Conservation (phyloP, 345 rosid genomes). For the Schrenkiella parvula region DNA sequence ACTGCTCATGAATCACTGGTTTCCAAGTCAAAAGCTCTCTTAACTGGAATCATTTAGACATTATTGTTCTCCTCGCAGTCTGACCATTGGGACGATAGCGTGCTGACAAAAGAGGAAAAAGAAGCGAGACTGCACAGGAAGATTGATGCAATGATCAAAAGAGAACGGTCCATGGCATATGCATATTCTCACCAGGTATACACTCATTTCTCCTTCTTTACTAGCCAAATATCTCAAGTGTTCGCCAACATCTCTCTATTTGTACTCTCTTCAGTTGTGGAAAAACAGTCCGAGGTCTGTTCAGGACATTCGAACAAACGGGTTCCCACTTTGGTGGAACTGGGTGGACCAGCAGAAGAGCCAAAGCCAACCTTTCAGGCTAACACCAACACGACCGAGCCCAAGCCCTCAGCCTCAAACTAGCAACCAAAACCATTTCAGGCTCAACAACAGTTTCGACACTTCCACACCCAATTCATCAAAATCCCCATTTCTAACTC, state of each 20-base stretch:
- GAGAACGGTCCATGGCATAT: constrained; percentile 90
- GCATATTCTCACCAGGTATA: constrained; percentile 87
- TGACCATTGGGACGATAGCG: constrained; percentile 85
- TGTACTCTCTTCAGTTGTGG: constrained; percentile 43
- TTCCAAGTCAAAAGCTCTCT: constrained; percentile 4
- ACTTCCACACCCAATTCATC: constrained; percentile 70
- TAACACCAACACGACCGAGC: constrained; percentile 41
- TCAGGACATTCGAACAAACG: constrained; percentile 56
- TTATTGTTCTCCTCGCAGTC: constrained; percentile 36
- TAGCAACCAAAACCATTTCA: constrained; percentile 37
- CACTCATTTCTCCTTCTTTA: neutral
- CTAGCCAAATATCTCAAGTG: neutral
- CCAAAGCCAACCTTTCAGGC: constrained; percentile 33
- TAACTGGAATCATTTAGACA: neutral
- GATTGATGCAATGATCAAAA: constrained; percentile 73
- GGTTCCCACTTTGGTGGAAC: constrained; percentile 97
- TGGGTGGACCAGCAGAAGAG: constrained; percentile 71
- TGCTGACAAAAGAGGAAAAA: constrained; percentile 69
- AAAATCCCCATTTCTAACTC: constrained; percentile 45
- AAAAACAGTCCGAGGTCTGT: constrained; percentile 51
- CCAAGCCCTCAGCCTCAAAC: constrained; percentile 47
- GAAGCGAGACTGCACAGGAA: constrained; percentile 72
- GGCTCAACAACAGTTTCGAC: constrained; percentile 51
- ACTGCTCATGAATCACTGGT: neutral
- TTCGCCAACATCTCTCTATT: neutral